Base-by-base conservation (phyloP, 768 basidiomycete species). In the Mycena kentingensis region DNA sequence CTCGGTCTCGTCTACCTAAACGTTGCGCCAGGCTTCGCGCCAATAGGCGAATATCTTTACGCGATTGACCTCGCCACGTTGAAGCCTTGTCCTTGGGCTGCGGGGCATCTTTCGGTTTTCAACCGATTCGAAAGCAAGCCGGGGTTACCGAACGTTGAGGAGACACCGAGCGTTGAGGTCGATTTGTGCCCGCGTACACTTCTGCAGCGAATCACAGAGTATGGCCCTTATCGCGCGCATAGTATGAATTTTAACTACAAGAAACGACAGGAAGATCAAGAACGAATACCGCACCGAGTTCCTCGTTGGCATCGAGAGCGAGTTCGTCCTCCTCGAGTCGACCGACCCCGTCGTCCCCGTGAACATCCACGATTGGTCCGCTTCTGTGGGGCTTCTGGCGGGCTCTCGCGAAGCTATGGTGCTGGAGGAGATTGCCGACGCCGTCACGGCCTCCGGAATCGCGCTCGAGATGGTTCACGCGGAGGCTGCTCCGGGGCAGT, bases 401-500 rank as follows among this genome's bases (percentile, higher is more conserved):
- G 88, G 86, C 15, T 73, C 75, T 1, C 55, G 64, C 18, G 82
- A 73, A 49, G 60, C 72, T 0, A 64, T 58, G 11, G 77, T 77
- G 0, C 58, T 89, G 3, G 75, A 81, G 49, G 86, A 88, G 49
- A 88, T 88, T 16, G 79, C 76, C 0, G 72, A 81, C 31, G 68
- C 69, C 12, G 64, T 90, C 4, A 60, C 71, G 41, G 58, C 39
- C 0, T 75, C 78, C 3, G 80, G 78, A 0, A 77, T 90, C 6
- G 83, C 83, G 62, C 66, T 90, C 5, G 76, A 85, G 63, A 80
- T 85, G 80, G 83, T 82, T 55, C 88, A 88, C 52, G 65, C 81
- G 1, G 88, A 90, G 66, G 82, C 77, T 10, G 87, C 85, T 1
- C 84, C 85, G 3, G 87, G 88, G 15, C 86, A 87, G 75, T 90